Conservation (phyloP, 768 basidiomycete species). For the Xerocomellus chrysenteron region DNA sequence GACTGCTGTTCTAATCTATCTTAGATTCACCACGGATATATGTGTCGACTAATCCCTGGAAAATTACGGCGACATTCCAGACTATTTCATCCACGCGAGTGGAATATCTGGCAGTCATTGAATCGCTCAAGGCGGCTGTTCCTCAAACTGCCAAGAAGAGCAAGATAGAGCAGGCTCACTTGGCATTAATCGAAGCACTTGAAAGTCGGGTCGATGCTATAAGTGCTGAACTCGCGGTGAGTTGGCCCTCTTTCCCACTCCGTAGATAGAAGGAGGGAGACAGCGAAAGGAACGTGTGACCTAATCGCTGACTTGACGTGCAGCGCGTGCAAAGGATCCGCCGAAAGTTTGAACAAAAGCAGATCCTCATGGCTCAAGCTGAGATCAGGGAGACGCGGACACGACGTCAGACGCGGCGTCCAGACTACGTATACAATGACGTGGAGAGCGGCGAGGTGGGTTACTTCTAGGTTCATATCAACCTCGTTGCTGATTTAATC, state of each 20-base stretch:
- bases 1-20: slow-evolving; percentile 33
- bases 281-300: slow-evolving; percentile 9
- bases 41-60: slow-evolving; percentile 87
- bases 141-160: slow-evolving; percentile 51
- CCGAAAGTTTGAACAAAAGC: slow-evolving; percentile 67
- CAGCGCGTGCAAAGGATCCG: slow-evolving; percentile 73
- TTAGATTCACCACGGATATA: slow-evolving; percentile 85
- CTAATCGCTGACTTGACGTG: slow-evolving; percentile 24
- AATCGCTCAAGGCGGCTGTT: slow-evolving; percentile 51
- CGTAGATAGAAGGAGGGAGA: slow-evolving; percentile 14
- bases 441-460: slow-evolving; percentile 60
- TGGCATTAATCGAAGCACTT: slow-evolving; percentile 57
- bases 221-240: slow-evolving; percentile 69
- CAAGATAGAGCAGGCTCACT: slow-evolving; percentile 62
- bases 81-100: slow-evolving; percentile 68
- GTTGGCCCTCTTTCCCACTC: slow-evolving; percentile 31
- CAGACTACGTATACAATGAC: slow-evolving; percentile 80
- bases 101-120: slow-evolving; percentile 68
- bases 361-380: slow-evolving; percentile 65
- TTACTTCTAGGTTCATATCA: slow-evolving; percentile 16
- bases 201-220: slow-evolving; percentile 65
- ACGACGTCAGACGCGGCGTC: slow-evolving; percentile 65
- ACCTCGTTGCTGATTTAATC: slow-evolving; percentile 22
- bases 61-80: slow-evolving; percentile 75
- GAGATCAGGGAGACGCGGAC: slow-evolving; percentile 81